Evolutionary conservation across 2,329 filamentous ascomycete species (phyloP), one percentile per base, ranked within the genome.

Genomic region (Aspergillus japonicus): DNA sequence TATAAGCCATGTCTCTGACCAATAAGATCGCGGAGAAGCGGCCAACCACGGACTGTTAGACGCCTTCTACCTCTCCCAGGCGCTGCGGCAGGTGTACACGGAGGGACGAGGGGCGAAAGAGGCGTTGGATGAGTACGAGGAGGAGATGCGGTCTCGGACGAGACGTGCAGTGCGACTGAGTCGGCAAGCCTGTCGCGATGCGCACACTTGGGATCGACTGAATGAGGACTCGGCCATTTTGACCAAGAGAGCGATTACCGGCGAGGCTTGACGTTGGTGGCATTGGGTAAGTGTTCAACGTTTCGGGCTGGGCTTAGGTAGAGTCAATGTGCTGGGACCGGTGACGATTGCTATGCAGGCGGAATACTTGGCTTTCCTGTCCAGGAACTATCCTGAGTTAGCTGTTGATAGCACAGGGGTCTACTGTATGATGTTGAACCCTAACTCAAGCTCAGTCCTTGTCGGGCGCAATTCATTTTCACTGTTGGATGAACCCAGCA

Each of bases 121-220:
- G 1, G 69, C 65, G 0, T 59, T 76, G 12, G 63, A 67, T 10
- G 52, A 53, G 3, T 76, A 70, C 50, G 74, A 75, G 57, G 29
- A 19, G 10, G 74, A 75, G 50, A 72, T 77, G 71, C 62, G 68
- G 19, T 50, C 57, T 10, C 65, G 74, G 2, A 70, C 71, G 0
- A 62, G 64, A 56, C 60, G 64, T 1, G 74, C 74, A 1, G 74
- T 77, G 14, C 58, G 65, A 16, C 57, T 72, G 47, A 74, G 72
- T 63, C 65, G 72, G n/a, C 69, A 72, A 57, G 74, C 73, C 8
- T 75, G 72, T 59, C 52, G 63, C 11, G 74, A 76, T 61, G 74
- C 73, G 1, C 73, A 75, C 62, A 64, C 69, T n/a, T 74, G 68
- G 66, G 62, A 63, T 2, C 56, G 62, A 42, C 42, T 76, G 12